Evolutionary conservation across 2,329 filamentous ascomycete species (phyloP), one percentile per base, ranked within the genome.

Genomic region (Rhexocercosporidium sp.): DNA sequence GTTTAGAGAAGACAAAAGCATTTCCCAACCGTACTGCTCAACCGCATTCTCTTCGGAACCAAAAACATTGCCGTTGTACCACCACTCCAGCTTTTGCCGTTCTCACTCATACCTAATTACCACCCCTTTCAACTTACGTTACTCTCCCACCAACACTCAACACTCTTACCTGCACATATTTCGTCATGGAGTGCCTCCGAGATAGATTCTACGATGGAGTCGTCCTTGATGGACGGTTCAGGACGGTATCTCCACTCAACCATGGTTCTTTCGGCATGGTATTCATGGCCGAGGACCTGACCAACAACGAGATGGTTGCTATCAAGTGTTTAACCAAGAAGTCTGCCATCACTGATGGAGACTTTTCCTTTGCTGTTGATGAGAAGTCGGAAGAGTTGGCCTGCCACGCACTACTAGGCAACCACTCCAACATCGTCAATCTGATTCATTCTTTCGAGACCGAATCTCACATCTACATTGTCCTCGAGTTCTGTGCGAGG

Each of bases 231-330:
- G 94, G 93, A 79, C 94, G 96, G 73, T 99, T 96, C 80, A 86
- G 92, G 82, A 97, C 94, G 65, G 86, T 97, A 77, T 92, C 94
- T 73, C 94, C 96, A 66, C 91, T 99, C 82, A 99, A 99, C 79
- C 94, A 97, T 86, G 96, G 96, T 75, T 98, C 96, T 65, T 99
- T 98, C 78, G 96, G 96, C 78, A 96, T 98, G 93, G 96, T 99
- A 75, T 97, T 97, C 81, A 90, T 94, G 82, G 96, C 95, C 68
- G 91, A 86, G 78, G 94, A 99, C 79, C 84, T 90, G 72, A 79
- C 85, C 71, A 97, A 92, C 68, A 88, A 90, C 74, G 85, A 96
- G 67, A 86, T 88, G 67, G 96, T 99, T 74, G 96, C 96, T 70
- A 92, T 99, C 86, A 99, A 99, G 83, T 97, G 95, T 80, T 83